phyloP scores from a whole-genome alignment of 2,329 filamentous ascomycete genomes.

The Pyrenochaeta sp. region DNA sequence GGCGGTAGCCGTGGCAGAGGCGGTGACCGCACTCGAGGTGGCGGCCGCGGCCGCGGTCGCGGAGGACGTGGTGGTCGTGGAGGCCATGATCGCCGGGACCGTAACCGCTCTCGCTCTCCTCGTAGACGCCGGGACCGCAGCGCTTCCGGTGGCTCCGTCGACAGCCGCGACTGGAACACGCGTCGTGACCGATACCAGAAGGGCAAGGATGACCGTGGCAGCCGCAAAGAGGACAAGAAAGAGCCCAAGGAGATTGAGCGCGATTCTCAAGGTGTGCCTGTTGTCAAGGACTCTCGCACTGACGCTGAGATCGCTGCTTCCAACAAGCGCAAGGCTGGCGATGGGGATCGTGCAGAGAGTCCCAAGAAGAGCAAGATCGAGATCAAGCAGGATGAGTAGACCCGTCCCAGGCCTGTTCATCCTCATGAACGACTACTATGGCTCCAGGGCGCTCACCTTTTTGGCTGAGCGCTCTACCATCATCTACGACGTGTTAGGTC shows the following conservation, averaged over 20 bases:
- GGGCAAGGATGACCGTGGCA: slow-evolving; percentile 34
- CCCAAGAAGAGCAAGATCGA: slow-evolving; percentile 48
- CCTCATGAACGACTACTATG: not conserved
- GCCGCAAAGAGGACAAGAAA: slow-evolving; percentile 29
- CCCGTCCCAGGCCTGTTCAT: not conserved
- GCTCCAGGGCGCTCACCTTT: not conserved
- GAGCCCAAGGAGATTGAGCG: slow-evolving; percentile 29
- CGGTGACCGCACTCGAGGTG: slow-evolving; percentile 39
- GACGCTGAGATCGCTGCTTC: slow-evolving; percentile 23
- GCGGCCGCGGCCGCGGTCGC: slow-evolving; percentile 39
- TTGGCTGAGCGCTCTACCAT: not conserved
- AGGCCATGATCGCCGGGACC: slow-evolving; percentile 35
- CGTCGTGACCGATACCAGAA: slow-evolving; percentile 47
- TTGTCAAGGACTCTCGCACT: slow-evolving; percentile 33
- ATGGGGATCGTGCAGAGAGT: slow-evolving; percentile 23
- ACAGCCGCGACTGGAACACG: slow-evolving; percentile 39
- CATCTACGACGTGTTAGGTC: not conserved
- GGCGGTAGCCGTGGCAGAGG: slow-evolving; percentile 42
- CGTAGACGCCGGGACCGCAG: slow-evolving; percentile 37
- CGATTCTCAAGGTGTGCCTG: slow-evolving; percentile 38
- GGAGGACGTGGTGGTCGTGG: slow-evolving; percentile 35
- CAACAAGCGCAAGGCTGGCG: slow-evolving; percentile 48
- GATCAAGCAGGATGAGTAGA: slow-evolving; percentile 45
- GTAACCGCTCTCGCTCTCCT: slow-evolving; percentile 30
- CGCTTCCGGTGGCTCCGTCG: slow-evolving; percentile 25